A percentile compares a stretch with the other conserved stretches of the same genome.
These are phyloP conservation scores for Alnus glutinosa DNA, from an alignment of 306 rosid species.

Conservation along the genomic window DNA sequence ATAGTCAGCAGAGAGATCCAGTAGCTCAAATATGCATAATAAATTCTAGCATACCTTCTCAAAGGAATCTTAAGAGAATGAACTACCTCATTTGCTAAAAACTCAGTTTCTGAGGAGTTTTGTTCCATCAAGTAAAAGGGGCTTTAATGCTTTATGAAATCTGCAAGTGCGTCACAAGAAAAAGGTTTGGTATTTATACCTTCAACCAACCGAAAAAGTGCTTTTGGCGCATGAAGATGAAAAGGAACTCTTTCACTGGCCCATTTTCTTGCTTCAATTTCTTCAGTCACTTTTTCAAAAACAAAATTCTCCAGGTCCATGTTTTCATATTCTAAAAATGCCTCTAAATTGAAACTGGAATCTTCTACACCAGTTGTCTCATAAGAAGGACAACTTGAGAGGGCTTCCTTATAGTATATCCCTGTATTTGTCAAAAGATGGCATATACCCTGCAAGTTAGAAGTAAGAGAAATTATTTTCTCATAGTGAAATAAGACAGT, in stretches of 20 bases:
- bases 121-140: slow-evolving; percentile 3
- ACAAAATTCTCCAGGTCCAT: slow-evolving; percentile 94
- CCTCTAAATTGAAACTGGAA: slow-evolving; percentile 72
- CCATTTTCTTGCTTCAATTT: slow-evolving; percentile 80
- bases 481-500: neutral
- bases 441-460: slow-evolving; percentile 72
- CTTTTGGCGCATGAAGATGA: slow-evolving; percentile 77
- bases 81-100: slow-evolving; percentile 3
- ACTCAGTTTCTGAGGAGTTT: neutral
- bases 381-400: slow-evolving; percentile 57
- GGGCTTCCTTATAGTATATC: slow-evolving; percentile 72
- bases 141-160: neutral
- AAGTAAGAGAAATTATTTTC: slow-evolving; percentile 8
- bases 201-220: slow-evolving; percentile 76
- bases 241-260: slow-evolving; percentile 65
- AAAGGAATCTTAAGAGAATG: slow-evolving; percentile 4
- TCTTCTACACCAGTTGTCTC: slow-evolving; percentile 65
- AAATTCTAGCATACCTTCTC: neutral
- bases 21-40: neutral
- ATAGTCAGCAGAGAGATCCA: neutral
- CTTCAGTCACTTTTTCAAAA: slow-evolving; percentile 82
- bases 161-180: neutral
- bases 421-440: slow-evolving; percentile 81
- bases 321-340: slow-evolving; percentile 72
- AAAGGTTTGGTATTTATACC: slow-evolving; percentile 46